Evolutionary conservation across 371 early-diverging fungal genomes (phyloP), one percentile per base, ranked within the genome.

Genomic region (Smittium mucronatum): DNA sequence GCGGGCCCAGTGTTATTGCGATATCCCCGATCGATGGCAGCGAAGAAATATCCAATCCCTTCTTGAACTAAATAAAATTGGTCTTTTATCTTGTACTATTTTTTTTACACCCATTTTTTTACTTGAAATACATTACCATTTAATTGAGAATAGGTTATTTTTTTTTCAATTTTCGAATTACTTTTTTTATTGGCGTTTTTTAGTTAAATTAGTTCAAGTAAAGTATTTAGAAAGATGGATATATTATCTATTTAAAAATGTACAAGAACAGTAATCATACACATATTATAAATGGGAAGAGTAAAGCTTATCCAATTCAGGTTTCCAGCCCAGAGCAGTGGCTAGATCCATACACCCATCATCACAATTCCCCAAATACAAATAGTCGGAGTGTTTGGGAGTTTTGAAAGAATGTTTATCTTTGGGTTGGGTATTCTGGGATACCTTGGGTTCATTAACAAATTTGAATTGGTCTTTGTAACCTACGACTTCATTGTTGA

Each of bases 21-120:
- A 88, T 97, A 64, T 91, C 93, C 63, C 97, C 97, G 25, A 81
- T 89, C 32, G 96, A 97, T 73, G 96, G 95, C 34, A 85, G 86
- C 33, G 88, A 92, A 72, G 90, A 92, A 78, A 96, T 95, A 66
- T 89, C 86, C 36, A 94, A 95, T 71, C 96, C 96, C 31, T 95
- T 95, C 73, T 74, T 87, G 26, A 47, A 47, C 47, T 47, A 47
- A 21, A 47, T 5, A 11, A 21, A 47, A 47, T 47, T n/a, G n/a
- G n/a, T n/a, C n/a, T n/a, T n/a, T n/a, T n/a, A n/a, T n/a, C n/a
- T n/a, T n/a, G n/a, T n/a, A n/a, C n/a, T n/a, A n/a, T n/a, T n/a
- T n/a, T n/a, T n/a, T n/a, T n/a, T n/a, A n/a, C n/a, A n/a, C n/a
- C n/a, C n/a, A n/a, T n/a, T n/a, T n/a, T n/a, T n/a, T n/a, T n/a